Conservation (phyloP, 805 yeast genomes). For the Starmerella potacharoeniae region DNA sequence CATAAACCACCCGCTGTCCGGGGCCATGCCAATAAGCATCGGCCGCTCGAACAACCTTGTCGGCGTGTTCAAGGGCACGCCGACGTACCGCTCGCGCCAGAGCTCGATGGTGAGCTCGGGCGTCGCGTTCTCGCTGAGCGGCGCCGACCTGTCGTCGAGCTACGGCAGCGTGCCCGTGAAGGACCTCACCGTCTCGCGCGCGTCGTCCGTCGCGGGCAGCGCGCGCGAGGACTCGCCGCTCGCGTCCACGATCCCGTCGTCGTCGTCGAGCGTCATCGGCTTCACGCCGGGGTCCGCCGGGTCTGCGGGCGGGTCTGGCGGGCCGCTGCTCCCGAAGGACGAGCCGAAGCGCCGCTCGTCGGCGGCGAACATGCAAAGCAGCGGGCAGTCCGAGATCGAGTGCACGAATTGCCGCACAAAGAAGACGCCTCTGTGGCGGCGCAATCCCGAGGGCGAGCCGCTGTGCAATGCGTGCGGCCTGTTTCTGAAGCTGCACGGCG, state of each 20-base stretch:
- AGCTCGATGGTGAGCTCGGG: constrained; percentile 8
- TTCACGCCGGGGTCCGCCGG: background rate
- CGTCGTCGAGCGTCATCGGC: background rate
- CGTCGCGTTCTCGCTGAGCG: constrained; percentile 6
- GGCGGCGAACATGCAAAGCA: background rate
- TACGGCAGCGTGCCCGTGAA: constrained; percentile 6
- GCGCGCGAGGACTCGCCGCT: constrained; percentile 5
- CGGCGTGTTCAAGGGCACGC: constrained; percentile 19
- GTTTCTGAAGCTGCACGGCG: constrained; percentile 85
- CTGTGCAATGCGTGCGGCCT: constrained; percentile 95
- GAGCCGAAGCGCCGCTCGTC: constrained; percentile 1
- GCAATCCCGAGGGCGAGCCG: constrained; percentile 89
- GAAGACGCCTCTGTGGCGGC: constrained; percentile 91
- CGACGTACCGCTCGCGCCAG: constrained; percentile 15
- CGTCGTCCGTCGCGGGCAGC: constrained; percentile 5
- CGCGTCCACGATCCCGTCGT: background rate
- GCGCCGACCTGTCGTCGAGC: background rate
- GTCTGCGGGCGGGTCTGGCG: constrained; percentile 2
- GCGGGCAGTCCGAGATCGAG: constrained; percentile 21
- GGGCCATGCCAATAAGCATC: constrained; percentile 16
- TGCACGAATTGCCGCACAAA: constrained; percentile 87
- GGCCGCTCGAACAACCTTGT: constrained; percentile 10
- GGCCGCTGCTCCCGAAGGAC: background rate
- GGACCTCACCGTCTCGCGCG: constrained; percentile 5
- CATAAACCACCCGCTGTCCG: constrained; percentile 1